Percentiles rank a stretch among this genome's conserved stretches.
phyloP scores from a whole-genome alignment of 2,329 filamentous ascomycete species.

The Apiospora kogelbergensis region DNA sequence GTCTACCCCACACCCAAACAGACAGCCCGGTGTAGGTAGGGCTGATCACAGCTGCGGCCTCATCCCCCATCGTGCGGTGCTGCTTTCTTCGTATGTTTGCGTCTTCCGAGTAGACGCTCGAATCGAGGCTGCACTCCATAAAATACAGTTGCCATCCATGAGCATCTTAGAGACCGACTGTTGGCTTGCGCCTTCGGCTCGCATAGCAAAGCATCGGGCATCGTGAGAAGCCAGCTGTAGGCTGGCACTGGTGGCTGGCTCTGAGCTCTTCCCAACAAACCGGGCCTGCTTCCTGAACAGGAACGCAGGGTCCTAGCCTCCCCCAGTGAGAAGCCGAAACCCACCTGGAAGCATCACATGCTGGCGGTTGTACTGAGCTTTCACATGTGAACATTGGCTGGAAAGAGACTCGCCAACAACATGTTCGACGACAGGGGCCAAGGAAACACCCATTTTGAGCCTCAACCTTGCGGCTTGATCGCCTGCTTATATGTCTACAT shows the following conservation, averaged over 20 bases:
- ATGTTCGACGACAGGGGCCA: neutral
- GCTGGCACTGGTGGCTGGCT: neutral
- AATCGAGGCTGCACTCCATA: neutral
- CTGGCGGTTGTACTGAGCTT: neutral
- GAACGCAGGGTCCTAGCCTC: neutral
- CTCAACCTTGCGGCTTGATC: neutral
- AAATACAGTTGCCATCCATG: neutral
- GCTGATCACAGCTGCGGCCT: neutral
- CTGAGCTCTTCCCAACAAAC: conserved; percentile 10
- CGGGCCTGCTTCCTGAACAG: conserved; percentile 7
- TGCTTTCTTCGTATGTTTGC: neutral
- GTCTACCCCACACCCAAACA: neutral
- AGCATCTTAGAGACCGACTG: neutral
- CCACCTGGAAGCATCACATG: conserved; percentile 4
- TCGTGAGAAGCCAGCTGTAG: neutral
- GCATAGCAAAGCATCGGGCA: neutral
- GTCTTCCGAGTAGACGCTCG: no score
- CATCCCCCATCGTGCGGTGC: no score
- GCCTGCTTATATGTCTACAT: no score
- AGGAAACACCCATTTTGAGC: neutral
- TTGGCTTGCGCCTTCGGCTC: neutral
- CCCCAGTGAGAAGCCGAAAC: neutral
- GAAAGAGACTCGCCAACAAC: neutral
- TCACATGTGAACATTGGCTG: neutral
- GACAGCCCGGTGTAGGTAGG: neutral